Conservation (phyloP, 805 yeast genomes). For the Starmerella stigmatis region DNA sequence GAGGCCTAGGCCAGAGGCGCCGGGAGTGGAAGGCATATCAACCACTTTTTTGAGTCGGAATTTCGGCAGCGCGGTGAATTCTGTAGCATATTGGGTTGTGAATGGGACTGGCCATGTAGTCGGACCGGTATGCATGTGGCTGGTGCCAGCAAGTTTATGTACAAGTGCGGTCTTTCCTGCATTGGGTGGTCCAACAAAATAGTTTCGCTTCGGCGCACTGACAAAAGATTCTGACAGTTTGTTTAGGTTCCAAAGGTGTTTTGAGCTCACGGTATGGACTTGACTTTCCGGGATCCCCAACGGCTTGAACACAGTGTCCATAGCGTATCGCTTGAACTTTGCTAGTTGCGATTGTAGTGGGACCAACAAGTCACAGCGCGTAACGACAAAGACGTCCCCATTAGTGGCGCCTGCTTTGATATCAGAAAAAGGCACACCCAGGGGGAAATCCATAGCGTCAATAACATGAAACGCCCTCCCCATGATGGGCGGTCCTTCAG, state of each 20-base stretch:
- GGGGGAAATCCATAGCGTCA: slow-evolving; percentile 64
- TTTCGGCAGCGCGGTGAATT: slow-evolving; percentile 32
- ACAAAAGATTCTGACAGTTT: slow-evolving; percentile 32
- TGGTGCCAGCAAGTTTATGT: slow-evolving; percentile 11
- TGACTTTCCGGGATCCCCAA: slow-evolving; percentile 31
- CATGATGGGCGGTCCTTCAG: slow-evolving; percentile 34
- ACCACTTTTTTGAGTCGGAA: slow-evolving; percentile 18
- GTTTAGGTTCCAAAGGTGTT: slow-evolving; percentile 43
- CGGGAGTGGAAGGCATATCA: slow-evolving; percentile 27
- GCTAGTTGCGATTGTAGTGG: slow-evolving; percentile 21
- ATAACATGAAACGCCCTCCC: slow-evolving; percentile 46
- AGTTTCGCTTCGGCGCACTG: slow-evolving; percentile 24
- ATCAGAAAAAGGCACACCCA: slow-evolving; percentile 20
- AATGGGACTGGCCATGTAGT: slow-evolving; percentile 48
- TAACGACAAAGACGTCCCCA: slow-evolving; percentile 30
- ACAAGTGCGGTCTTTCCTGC: slow-evolving; percentile 78
- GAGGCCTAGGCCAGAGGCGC: slow-evolving; percentile 15
- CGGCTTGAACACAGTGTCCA: slow-evolving; percentile 32
- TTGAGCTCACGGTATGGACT: slow-evolving; percentile 45
- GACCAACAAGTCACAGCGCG: slow-evolving; percentile 39
- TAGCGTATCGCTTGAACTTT: slow-evolving; percentile 25
- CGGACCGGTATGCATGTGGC: background rate
- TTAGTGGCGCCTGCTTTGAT: background rate
- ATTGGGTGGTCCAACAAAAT: slow-evolving; percentile 76
- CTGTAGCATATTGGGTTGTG: slow-evolving; percentile 48